Base-by-base conservation (phyloP, 1,284 basidiomycete species). In the Apiotrichum gracile region DNA sequence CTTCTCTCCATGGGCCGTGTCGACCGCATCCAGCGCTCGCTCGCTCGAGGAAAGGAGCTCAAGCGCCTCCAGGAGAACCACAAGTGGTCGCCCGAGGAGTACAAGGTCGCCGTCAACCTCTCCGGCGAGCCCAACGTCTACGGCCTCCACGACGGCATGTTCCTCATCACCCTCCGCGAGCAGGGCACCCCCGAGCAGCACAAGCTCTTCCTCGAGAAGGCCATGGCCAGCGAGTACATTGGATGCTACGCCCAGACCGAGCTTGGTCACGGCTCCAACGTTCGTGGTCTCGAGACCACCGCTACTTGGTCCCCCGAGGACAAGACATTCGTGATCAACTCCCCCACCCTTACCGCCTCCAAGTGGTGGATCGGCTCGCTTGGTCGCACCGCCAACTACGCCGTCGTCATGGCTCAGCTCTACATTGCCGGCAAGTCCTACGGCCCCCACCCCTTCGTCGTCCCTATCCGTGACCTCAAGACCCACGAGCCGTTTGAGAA, bases 361-460 rank as follows among this genome's bases (percentile, higher is more conserved):
- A 79, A 79, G 64, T 79, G 78, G 78, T 79, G 78, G 78, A 82
- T 82, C 61, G 81, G 81, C 45, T 79, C 79, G 38, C 80, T 80
- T 5, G 81, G 80, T 5, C 77, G 77, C 51, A 78, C 78, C 10
- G 80, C 81, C 17, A 82, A 80, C 14, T 80, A 82, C 67, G 78
- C 78, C 55, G 74, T 79, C 46, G 80, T 81, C 6, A 81, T 81
- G 61, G 81, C 81, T 6, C 80, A 79, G 63, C 70, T 82, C 54
- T 76, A 78, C 49, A 67, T 82, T 55, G 73, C 78, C 54, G 80
- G 80, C 47, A 79, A 79, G 70, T 68, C 66, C 53, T 70, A 80
- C 65, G 81, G 81, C 21, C 78, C 78, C 37, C 81, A 82, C 74
- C 81, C 80, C 8, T 81, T 81, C 64, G 76, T 82, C 44, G 78